A percentile compares a stretch with the other conserved stretches of the same genome.
These are phyloP conservation scores for Pueraria montana DNA, from an alignment of 306 rosid species.

Conservation along the genomic window DNA sequence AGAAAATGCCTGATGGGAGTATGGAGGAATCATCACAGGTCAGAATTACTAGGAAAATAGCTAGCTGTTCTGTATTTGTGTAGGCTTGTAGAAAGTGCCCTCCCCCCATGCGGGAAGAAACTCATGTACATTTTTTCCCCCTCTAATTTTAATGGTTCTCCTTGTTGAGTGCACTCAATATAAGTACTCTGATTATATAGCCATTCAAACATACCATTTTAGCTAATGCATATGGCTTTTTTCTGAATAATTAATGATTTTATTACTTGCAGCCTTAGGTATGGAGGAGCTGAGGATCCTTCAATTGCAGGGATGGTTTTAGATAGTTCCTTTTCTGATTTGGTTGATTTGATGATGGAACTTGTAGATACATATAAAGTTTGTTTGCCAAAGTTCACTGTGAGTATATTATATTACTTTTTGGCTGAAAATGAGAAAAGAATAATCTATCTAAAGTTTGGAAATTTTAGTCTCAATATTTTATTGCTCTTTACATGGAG, in stretches of 20 bases:
- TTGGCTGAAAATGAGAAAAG: conserved; percentile 9
- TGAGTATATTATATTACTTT: conserved; percentile 59
- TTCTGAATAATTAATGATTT: conserved; percentile 48
- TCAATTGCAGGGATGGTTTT: conserved; percentile 97
- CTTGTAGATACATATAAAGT: conserved; percentile 92
- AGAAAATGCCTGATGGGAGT: too few species aligned
- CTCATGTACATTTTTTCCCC: too few species aligned
- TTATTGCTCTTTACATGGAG: conserved; percentile 19
- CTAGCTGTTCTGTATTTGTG: too few species aligned
- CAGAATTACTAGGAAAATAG: too few species aligned
- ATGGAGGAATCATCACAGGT: too few species aligned
- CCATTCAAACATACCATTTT: conserved; percentile 19
- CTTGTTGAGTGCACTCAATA: conserved; percentile 14
- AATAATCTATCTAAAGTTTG: neutral
- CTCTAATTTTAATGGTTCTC: too few species aligned
- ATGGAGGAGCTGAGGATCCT: conserved; percentile 99
- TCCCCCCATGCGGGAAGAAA: too few species aligned
- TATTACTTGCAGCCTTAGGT: too few species aligned
- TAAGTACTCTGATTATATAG: conserved; percentile 15
- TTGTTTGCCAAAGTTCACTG: conserved; percentile 97
- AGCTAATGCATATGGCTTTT: conserved; percentile 8
- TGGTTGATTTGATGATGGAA: conserved; percentile 99
- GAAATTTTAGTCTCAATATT: conserved; percentile 16
- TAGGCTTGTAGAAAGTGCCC: too few species aligned
- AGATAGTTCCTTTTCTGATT: conserved; percentile 96